Percentiles rank a stretch among this genome's conserved stretches.
These are phyloP conservation scores for Solanum gandarillasii DNA, from an alignment of 257 asterid species.

Conservation along the genomic window DNA sequence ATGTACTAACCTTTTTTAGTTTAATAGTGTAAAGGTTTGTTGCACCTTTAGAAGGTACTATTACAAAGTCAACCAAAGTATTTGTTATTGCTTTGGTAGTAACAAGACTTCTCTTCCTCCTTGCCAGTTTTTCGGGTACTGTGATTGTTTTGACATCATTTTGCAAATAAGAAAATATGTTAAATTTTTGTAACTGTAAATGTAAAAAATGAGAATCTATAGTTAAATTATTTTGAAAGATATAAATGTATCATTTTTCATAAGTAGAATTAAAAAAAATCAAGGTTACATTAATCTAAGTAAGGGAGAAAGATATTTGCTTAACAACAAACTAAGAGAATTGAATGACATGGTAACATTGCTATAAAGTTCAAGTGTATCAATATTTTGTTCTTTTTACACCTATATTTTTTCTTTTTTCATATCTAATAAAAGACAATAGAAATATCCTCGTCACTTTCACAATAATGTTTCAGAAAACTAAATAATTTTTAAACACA, in stretches of 20 bases:
- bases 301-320: background rate
- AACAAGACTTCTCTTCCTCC: background rate
- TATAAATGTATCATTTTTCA: background rate
- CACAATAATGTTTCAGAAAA: too few species aligned
- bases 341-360: background rate
- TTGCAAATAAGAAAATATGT: background rate
- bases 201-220: background rate
- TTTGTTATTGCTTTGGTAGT: too few species aligned
- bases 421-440: too few species aligned
- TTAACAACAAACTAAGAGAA: background rate
- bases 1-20: too few species aligned
- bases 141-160: too few species aligned
- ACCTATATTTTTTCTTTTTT: background rate
- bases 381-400: background rate
- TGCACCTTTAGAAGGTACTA: too few species aligned
- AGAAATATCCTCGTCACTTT: too few species aligned
- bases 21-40: too few species aligned
- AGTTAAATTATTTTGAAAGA: background rate
- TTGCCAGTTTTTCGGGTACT: too few species aligned
- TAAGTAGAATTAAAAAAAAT: background rate
- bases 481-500: too few species aligned
- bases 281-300: background rate
- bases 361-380: background rate
- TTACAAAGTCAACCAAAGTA: too few species aligned
- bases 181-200: background rate